Percentiles rank a stretch among this genome's conserved stretches.
Conservation (phyloP, 208 protist genomes). For the Trypanosoma avium region DNA sequence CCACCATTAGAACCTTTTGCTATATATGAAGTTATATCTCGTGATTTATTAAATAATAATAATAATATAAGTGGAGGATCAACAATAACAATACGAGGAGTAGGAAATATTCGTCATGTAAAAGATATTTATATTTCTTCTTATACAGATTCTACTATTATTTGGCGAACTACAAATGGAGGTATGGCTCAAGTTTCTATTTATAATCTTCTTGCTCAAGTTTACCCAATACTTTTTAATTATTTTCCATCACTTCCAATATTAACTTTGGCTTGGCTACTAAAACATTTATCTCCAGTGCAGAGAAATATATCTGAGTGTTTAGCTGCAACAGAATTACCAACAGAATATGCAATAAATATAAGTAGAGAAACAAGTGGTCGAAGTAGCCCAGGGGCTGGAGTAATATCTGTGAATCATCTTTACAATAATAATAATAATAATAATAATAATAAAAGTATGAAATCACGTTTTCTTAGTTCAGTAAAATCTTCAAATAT, state of each 20-base stretch:
- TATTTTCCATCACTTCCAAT: slow-evolving; percentile 27
- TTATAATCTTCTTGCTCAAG: slow-evolving; percentile 20
- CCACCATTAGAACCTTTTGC: slow-evolving; percentile 18
- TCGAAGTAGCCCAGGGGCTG: neutral
- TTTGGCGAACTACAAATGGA: slow-evolving; percentile 25
- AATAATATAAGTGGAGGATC: neutral
- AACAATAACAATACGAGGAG: neutral
- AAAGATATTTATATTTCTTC: slow-evolving; percentile 10
- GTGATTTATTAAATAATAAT: neutral
- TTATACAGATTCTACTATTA: slow-evolving; percentile 20
- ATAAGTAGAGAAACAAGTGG: neutral
- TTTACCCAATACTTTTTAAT: slow-evolving; percentile 31
- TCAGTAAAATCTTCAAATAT: too few relatives aligned
- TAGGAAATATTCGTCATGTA: neutral
- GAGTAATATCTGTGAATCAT: too few relatives aligned
- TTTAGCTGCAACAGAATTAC: slow-evolving; percentile 16
- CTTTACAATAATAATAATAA: too few relatives aligned
- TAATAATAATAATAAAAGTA: too few relatives aligned
- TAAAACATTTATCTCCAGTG: slow-evolving; percentile 26
- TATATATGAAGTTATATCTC: neutral
- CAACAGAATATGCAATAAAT: neutral
- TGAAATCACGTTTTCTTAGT: too few relatives aligned
- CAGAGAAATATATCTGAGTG: slow-evolving; percentile 22
- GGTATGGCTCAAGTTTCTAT: slow-evolving; percentile 8
- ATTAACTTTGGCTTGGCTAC: slow-evolving; percentile 10